Evolutionary conservation across 768 basidiomycete genomes (phyloP).

Genomic region (Collybiopsis luxurians): DNA sequence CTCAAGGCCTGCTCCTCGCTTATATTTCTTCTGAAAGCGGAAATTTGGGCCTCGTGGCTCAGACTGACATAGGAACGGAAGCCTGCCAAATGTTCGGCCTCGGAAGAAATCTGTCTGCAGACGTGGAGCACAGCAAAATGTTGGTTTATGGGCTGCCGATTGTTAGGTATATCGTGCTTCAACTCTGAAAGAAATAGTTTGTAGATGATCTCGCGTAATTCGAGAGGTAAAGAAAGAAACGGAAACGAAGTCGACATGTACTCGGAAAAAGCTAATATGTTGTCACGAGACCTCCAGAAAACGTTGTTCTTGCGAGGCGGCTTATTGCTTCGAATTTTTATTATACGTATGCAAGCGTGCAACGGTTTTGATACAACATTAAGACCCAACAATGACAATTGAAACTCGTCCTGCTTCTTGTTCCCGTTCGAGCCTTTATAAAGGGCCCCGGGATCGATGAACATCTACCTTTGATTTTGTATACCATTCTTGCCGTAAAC

Average conservation of each 20-base stretch:
- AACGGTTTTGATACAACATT: background rate
- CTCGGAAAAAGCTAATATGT: background rate
- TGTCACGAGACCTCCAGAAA: background rate
- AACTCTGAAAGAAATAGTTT: slow-evolving; percentile 23
- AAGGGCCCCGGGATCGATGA: background rate
- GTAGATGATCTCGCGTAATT: slow-evolving; percentile 34
- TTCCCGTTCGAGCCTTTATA: background rate
- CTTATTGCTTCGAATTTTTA: background rate
- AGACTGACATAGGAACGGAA: slow-evolving; percentile 33
- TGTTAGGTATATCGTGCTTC: slow-evolving; percentile 13
- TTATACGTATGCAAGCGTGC: background rate
- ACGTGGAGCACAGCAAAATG: slow-evolving; percentile 30
- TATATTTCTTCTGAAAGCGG: slow-evolving; percentile 20
- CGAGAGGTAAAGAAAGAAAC: slow-evolving; percentile 28
- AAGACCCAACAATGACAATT: background rate
- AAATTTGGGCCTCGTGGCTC: slow-evolving; percentile 33
- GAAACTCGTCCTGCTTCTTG: background rate
- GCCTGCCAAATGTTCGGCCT: slow-evolving; percentile 20
- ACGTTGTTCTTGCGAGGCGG: background rate
- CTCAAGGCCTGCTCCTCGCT: slow-evolving; percentile 16
- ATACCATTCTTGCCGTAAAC: slow-evolving; percentile 11
- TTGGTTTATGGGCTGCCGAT: slow-evolving; percentile 29
- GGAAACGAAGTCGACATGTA: background rate
- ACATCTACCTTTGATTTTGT: background rate
- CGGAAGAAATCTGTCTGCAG: slow-evolving; percentile 27